These are phyloP conservation scores for Laguncularia racemosa DNA, from an alignment of 345 rosid genomes.

Conservation along the genomic window DNA sequence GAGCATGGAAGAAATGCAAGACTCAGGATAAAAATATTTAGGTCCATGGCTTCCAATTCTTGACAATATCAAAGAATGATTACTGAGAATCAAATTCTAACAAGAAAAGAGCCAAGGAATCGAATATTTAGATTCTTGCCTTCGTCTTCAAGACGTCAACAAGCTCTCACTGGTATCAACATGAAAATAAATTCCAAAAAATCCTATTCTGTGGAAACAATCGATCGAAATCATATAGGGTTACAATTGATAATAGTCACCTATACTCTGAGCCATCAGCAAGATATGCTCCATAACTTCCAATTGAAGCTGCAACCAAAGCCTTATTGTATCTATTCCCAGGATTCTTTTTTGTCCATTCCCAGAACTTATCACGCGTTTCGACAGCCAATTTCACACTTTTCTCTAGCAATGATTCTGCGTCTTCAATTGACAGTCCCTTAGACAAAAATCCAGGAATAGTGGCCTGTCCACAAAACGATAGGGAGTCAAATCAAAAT, in stretches of 20 bases:
- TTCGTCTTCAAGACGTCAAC: not conserved
- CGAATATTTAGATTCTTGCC: not conserved
- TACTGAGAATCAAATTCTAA: too few species aligned
- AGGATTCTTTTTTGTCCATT: constrained; percentile 27
- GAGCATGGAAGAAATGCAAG: not conserved
- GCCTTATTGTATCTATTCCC: constrained; percentile 54
- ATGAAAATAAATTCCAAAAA: too few species aligned
- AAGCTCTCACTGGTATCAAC: too few species aligned
- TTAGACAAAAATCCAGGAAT: constrained; percentile 74
- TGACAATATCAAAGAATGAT: not conserved
- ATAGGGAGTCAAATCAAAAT: not conserved
- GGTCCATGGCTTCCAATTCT: too few species aligned
- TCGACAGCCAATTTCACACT: constrained; percentile 73
- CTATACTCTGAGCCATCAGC: constrained; percentile 98
- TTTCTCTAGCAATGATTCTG: constrained; percentile 51
- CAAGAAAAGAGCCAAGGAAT: too few species aligned
- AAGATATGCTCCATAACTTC: constrained; percentile 91
- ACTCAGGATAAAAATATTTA: not conserved
- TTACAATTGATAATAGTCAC: constrained; percentile 13
- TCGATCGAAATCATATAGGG: too few species aligned
- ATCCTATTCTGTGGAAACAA: too few species aligned
- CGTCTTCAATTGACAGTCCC: constrained; percentile 69
- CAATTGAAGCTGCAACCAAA: constrained; percentile 85
- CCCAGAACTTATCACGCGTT: constrained; percentile 84
- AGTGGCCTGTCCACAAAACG: constrained; percentile 46